Percentiles rank a stretch among this genome's conserved stretches.
Conservation (phyloP, 2,329 filamentous ascomycete species). For the Aspergillus hiratsukae region DNA sequence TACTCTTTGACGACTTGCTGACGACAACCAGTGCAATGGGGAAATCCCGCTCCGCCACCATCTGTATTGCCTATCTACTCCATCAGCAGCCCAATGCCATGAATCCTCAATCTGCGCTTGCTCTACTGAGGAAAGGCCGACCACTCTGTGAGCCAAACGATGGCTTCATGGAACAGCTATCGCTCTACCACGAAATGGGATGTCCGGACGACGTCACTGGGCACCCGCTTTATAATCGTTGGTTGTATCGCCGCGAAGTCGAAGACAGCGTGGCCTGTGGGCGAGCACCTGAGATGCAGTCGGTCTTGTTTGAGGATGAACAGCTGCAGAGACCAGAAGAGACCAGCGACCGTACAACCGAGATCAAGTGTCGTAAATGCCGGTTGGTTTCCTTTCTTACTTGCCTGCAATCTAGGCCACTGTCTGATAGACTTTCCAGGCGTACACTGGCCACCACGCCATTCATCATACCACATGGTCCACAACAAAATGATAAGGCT, state of each 20-base stretch:
- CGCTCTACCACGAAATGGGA: slow-evolving; percentile 82
- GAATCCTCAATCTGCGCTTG: slow-evolving; percentile 61
- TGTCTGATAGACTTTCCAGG: slow-evolving; percentile 30
- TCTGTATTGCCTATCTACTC: slow-evolving; percentile 81
- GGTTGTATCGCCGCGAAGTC: slow-evolving; percentile 63
- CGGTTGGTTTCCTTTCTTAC: slow-evolving; percentile 50
- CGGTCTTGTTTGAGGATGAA: slow-evolving; percentile 68
- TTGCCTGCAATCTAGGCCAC: neutral
- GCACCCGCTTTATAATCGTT: slow-evolving; percentile 75
- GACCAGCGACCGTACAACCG: slow-evolving; percentile 32
- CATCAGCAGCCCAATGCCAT: slow-evolving; percentile 54
- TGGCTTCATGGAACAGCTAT: slow-evolving; percentile 85
- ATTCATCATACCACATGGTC: slow-evolving; percentile 64
- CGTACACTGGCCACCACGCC: slow-evolving; percentile 59
- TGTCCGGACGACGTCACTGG: slow-evolving; percentile 66
- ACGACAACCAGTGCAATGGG: slow-evolving; percentile 72
- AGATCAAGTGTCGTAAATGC: slow-evolving; percentile 88
- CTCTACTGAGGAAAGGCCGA: slow-evolving; percentile 64
- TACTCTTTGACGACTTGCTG: slow-evolving; percentile 1
- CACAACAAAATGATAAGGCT: slow-evolving; percentile 20
- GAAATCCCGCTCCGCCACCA: slow-evolving; percentile 84
- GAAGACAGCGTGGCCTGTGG: slow-evolving; percentile 66
- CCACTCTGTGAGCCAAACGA: slow-evolving; percentile 82
- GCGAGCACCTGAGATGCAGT: slow-evolving; percentile 69
- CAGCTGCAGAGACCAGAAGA: slow-evolving; percentile 30